Evolutionary conservation across 2,329 filamentous ascomycete species (phyloP), one percentile per base, ranked within the genome.

Genomic region (Calonectria honghensis): DNA sequence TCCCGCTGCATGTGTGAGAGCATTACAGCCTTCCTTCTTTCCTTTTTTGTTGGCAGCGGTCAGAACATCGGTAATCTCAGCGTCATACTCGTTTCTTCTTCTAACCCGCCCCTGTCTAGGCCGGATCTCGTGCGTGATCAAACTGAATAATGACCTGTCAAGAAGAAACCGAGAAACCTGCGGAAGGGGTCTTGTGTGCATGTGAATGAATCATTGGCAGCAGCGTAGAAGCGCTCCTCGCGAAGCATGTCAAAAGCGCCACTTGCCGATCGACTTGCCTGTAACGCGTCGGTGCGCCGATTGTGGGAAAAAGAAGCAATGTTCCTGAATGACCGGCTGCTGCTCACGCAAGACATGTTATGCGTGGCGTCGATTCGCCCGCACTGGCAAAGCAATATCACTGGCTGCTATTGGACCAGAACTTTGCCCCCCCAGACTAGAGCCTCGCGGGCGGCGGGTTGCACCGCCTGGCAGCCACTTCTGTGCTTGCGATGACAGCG

Each of bases 1-100:
- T 63, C 57, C 57, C 57, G 57, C 57, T 63, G 57, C 57, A 63
- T 41, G 57, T 63, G 24, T 29, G 57, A 39, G 57, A 63, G 24
- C 6, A 10, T 63, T 35, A 6, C 31, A 11, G n/a, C 57, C 16
- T 16, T 18, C 41, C 6, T 48, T 48, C 20, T n/a, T 48, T 48
- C 7, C 24, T 24, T 10, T 48, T 48, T 48, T 48, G 6, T n/a
- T 48, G 45, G 16, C 37, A 24, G 57, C 37, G 57, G 57, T 63
- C 57, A 63, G 39, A 29, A 24, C 57, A 35, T 24, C 24, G n/a
- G 11, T 6, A 29, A 29, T 29, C 24, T 24, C 24, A 41, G 20
- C 9, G 35, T 20, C 16, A 16, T 41, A 0, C 24, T 41, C 20
- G 9, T 48, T 63, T 41, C 57, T 63, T 63, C 37, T 63, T 11